phyloP scores from a whole-genome alignment of 176 grass and related monocot species.

The Ensete ventricosum region DNA sequence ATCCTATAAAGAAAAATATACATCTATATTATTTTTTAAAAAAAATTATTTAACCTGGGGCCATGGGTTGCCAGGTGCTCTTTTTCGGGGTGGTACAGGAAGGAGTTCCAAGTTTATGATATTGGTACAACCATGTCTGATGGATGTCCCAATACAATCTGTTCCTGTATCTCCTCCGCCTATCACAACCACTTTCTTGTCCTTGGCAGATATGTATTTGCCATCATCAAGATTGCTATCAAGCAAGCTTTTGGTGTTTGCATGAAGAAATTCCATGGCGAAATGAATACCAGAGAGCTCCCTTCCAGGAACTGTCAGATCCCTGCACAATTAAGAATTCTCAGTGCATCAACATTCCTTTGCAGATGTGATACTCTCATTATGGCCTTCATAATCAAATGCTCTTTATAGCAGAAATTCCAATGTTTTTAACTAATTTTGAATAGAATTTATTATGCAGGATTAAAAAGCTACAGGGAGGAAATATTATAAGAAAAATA shows the following conservation, averaged over 20 bases:
- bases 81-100: slow-evolving; percentile 54
- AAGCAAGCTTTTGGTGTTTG: slow-evolving; percentile 97
- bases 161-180: slow-evolving; percentile 97
- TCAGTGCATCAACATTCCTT: background rate
- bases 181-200: slow-evolving; percentile 90
- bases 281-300: slow-evolving; percentile 80
- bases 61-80: slow-evolving; percentile 79
- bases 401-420: too few species aligned
- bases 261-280: slow-evolving; percentile 96
- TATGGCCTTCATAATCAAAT: too few species aligned
- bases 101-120: slow-evolving; percentile 83
- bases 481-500: too few species aligned
- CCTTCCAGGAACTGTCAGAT: slow-evolving; percentile 69
- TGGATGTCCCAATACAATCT: slow-evolving; percentile 91
- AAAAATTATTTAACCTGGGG: slow-evolving; percentile 50
- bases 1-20: background rate
- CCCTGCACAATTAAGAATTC: slow-evolving; percentile 37
- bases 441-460: too few species aligned
- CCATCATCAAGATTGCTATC: slow-evolving; percentile 89
- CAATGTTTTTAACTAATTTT: too few species aligned
- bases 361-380: background rate
- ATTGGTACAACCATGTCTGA: slow-evolving; percentile 76
- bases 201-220: slow-evolving; percentile 84
- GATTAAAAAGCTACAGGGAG: too few species aligned
- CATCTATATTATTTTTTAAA: too few species aligned